Evolutionary conservation across 192 early-diverging fungal genomes (phyloP).

Genomic region (Entophlyctis luteolus): DNA sequence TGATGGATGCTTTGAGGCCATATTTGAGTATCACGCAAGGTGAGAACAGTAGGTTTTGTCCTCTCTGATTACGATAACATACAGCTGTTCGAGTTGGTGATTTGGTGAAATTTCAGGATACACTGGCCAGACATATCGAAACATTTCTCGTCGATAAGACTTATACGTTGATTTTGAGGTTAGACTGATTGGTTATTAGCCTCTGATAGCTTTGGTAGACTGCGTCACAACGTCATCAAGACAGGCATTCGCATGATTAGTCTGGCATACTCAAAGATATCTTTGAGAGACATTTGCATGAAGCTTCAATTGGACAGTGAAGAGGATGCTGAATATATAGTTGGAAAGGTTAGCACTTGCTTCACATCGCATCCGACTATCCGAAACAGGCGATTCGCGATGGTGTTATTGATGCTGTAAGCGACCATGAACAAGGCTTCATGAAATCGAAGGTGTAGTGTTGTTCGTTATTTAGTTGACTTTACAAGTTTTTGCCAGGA

Average conservation of each 20-base stretch:
- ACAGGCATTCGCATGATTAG: conserved; percentile 96
- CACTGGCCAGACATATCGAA: conserved; percentile 65
- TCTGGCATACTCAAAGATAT: conserved; percentile 93
- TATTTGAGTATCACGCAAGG: conserved; percentile 94
- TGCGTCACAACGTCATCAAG: conserved; percentile 99
- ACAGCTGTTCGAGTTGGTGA: conserved; percentile 92
- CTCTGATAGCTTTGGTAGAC: conserved; percentile 28
- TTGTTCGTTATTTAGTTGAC: background rate
- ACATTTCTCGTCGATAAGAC: conserved; percentile 86
- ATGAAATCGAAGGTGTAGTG: conserved; percentile 74
- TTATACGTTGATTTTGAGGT: conserved; percentile 84
- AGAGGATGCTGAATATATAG: conserved; percentile 98
- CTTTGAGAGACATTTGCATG: conserved; percentile 91
- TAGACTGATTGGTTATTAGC: conserved; percentile 11
- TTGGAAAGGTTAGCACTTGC: conserved; percentile 66
- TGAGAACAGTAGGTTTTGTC: conserved; percentile 14
- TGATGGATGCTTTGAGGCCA: conserved; percentile 81
- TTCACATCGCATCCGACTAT: background rate
- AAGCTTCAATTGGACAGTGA: conserved; percentile 97
- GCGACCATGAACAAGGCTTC: conserved; percentile 90
- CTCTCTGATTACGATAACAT: background rate
- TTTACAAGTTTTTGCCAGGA: conserved; percentile 46
- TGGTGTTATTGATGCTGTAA: conserved; percentile 95
- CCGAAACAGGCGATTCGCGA: conserved; percentile 78
- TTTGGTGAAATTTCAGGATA: conserved; percentile 87